Evolutionary conservation across 129 eudicot species (phyloP), one percentile per base, ranked within the genome.

Genomic region (Smallanthus sonchifolius): DNA sequence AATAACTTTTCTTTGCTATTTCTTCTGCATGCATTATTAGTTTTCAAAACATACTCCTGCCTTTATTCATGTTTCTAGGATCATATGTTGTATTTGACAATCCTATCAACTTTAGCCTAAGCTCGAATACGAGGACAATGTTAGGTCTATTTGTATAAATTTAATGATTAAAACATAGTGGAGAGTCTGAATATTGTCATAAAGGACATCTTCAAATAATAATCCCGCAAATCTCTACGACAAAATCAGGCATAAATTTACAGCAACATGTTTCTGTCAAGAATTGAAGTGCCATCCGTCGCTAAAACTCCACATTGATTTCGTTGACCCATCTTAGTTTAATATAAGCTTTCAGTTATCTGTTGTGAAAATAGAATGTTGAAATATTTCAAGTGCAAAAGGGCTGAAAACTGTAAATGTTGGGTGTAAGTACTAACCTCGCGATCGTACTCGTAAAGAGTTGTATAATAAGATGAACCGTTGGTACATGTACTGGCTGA

Each of bases 341-440:
- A 79, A 60, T 79, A 84, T 17, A 76, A 39, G 35, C 40, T 76
- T 45, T 67, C 76, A 51, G 68, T 59, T 24, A 78, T 65, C 81
- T 75, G 79, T 59, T 19, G 30, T 28, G 19, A 75, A 64, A 36
- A 42, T 47, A 45, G 11, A 69, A 28, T 39, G 40, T 64, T 37
- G 6, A 49, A 75, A 52, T 28, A 16, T 36, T 51, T 64, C 10
- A 24, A 64, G 55, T 49, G 57, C 35, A 24, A 44, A 75, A 38
- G 54, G 54, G 48, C 52, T 20, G 72, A 64, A 38, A 52, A 49
- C 63, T 3, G n/a, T 39, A 24, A 45, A 70, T 69, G 72, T 13
- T 36, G 7, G 40, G 5, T 67, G 37, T 10, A 61, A 32, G 66
- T 67, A 14, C 71, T 8, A 59, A 85, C 86, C 69, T 78, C 72